Base-by-base conservation (phyloP, 2,329 filamentous ascomycete genomes). In the Talaromyces funiculosus region DNA sequence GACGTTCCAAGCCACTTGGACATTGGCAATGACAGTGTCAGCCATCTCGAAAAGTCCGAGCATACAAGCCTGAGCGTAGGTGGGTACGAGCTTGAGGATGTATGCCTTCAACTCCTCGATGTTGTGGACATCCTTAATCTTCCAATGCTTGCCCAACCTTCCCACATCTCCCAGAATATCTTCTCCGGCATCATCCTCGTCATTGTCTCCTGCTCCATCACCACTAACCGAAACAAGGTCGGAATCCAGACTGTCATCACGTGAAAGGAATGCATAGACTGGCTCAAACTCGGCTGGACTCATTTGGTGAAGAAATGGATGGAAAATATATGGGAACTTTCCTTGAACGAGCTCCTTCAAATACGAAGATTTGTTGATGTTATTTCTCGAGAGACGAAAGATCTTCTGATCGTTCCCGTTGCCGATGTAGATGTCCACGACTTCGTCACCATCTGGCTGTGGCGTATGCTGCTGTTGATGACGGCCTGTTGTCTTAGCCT, bases 1-100 rank as follows among this genome's bases (percentile, higher is more conserved):
- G 16, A 45, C 20, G 6, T 61, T 61, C 59, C 59, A 61, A 31
- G 45, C 54, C 16, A 57, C 45, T 29, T 61, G 59, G 9, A 61
- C n/a, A 18, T 53, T 53, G n/a, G 29, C 9, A 10, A 57, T 29
- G 16, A 53, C 18, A 9, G 20, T 18, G 2, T 14, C 10, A 1
- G 45, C 29, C 54, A 61, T 57, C 9, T 56, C 26, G 20, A 12
- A 14, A 12, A 61, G 54, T 1, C 45, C 53, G 3, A 61, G 29
- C 18, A 18, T 26, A n/a, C 14, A 37, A 10, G 59, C 45, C 18
- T 29, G 55, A n/a, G 35, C 3, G 20, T 53, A 61, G 14, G 16
- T 42, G 1, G 49, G 42, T 10, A 26, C 45, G 10, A 61, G 53
- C 2, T 33, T 20, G 3, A 20, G 31, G 14, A 61, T 61, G 14